Conservation (phyloP, 2,329 filamentous ascomycete genomes). For the Xylariaceae sp. region DNA sequence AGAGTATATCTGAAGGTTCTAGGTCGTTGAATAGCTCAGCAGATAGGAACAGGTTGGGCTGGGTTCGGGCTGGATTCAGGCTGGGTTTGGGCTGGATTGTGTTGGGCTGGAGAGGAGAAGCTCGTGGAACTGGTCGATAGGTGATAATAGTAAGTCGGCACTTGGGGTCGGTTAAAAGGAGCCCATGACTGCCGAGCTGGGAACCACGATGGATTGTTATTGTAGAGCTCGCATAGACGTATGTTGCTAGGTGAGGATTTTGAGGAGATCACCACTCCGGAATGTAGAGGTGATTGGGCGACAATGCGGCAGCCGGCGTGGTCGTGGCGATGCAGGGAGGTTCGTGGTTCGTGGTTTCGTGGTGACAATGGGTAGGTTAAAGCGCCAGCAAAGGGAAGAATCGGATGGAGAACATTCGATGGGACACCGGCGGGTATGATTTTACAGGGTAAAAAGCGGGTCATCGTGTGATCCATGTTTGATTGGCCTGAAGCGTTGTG, state of each 20-base stretch:
- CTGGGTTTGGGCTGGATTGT: not conserved
- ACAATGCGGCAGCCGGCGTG: constrained; percentile 8
- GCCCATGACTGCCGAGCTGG: constrained; percentile 9
- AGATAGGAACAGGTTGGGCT: not conserved
- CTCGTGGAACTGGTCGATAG: not conserved
- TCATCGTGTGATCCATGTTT: no score
- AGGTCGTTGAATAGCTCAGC: not conserved
- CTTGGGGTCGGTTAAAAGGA: not conserved
- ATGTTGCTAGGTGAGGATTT: constrained; percentile 18
- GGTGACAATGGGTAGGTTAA: not conserved
- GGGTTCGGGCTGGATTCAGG: not conserved
- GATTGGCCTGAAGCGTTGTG: not conserved
- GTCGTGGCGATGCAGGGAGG: not conserved
- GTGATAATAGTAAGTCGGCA: not conserved
- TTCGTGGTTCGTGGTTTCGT: constrained; percentile 10
- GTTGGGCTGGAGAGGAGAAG: not conserved
- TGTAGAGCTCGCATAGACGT: not conserved
- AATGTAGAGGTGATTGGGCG: constrained; percentile 5
- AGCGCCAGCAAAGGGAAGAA: not conserved
- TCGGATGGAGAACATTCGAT: not conserved
- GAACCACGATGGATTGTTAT: not conserved
- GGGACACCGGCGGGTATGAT: not conserved
- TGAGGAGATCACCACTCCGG: constrained; percentile 24
- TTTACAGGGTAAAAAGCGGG: constrained; percentile 1
- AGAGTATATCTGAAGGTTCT: not conserved